Evolutionary conservation across 345 rosid species (phyloP).

Genomic region (Fremontodendron californicum): DNA sequence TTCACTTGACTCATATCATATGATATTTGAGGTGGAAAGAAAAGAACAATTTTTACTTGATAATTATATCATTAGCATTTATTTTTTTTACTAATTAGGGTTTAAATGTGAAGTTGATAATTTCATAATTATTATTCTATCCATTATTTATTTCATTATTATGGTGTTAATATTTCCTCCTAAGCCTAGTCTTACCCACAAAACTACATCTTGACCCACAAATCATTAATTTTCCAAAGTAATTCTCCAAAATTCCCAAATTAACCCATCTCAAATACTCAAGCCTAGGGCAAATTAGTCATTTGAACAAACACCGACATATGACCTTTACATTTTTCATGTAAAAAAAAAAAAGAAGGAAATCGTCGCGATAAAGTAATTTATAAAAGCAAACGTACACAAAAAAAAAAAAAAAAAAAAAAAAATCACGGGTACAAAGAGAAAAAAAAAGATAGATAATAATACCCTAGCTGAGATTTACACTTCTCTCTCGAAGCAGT

Average conservation of each 20-base stretch:
- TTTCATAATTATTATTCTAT: too few species aligned
- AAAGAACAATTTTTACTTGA: too few species aligned
- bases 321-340: background rate
- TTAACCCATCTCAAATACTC: background rate
- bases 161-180: too few species aligned
- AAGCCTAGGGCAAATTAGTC: background rate
- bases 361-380: background rate
- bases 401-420: background rate
- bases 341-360: background rate
- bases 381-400: background rate
- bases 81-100: too few species aligned
- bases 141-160: too few species aligned
- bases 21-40: too few species aligned
- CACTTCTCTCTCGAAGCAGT: background rate
- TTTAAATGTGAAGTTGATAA: too few species aligned
- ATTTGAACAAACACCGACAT: background rate
- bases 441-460: background rate
- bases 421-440: too few species aligned
- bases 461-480: conserved; percentile 7
- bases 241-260: background rate
- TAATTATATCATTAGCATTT: too few species aligned
- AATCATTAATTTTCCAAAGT: background rate
- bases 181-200: too few species aligned
- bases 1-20: too few species aligned
- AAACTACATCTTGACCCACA: background rate